phyloP scores from a whole-genome alignment of 495 filamentous ascomycete genomes.

The Usnea hakonensis region DNA sequence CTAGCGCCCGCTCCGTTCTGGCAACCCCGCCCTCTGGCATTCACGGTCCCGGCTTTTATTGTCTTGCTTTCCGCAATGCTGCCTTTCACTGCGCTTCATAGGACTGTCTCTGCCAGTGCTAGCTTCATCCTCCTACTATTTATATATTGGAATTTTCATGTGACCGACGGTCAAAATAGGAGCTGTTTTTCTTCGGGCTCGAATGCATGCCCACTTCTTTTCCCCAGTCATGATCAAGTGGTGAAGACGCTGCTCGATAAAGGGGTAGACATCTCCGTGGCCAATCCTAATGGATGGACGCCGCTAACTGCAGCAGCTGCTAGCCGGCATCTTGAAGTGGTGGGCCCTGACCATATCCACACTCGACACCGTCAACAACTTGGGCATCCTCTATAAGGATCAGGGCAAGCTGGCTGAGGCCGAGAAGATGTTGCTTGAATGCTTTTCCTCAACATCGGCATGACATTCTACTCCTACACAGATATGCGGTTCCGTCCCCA shows the following conservation, averaged over 20 bases:
- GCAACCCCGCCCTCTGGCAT: background rate
- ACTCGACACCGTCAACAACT: no score
- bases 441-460: no score
- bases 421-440: no score
- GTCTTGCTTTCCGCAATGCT: background rate
- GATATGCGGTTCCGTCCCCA: background rate
- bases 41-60: background rate
- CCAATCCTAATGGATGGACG: background rate
- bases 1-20: background rate
- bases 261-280: conserved; percentile 11
- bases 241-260: background rate
- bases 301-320: no score
- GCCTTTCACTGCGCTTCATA: background rate
- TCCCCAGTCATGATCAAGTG: no score
- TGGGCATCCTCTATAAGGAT: no score
- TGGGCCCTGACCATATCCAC: no score
- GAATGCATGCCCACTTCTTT: no score
- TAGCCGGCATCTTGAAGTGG: no score
- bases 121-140: no score
- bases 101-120: background rate
- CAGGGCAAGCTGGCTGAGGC: no score
- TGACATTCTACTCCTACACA: conserved; percentile 11
- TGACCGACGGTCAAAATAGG: background rate
- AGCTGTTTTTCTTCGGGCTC: background rate
- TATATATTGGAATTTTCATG: background rate